Evolutionary conservation across 2,329 filamentous ascomycete genomes (phyloP).

Genomic region (Apiospora pterosperma): DNA sequence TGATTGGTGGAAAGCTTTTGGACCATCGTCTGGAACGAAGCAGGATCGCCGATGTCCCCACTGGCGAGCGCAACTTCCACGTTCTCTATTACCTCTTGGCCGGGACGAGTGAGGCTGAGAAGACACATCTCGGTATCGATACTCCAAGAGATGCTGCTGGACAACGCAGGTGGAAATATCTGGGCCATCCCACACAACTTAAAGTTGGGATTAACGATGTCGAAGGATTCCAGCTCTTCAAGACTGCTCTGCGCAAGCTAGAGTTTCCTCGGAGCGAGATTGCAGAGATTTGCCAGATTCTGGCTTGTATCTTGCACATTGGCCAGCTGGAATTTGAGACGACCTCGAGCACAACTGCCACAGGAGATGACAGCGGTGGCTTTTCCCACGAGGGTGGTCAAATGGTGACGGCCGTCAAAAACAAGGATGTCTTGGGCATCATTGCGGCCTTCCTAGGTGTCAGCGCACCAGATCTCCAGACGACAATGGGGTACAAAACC

Average conservation of each 20-base stretch:
- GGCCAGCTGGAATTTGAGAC: conserved; percentile 93
- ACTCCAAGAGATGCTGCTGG: conserved; percentile 35
- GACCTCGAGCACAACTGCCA: conserved; percentile 72
- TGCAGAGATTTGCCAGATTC: conserved; percentile 91
- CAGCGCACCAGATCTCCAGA: conserved; percentile 75
- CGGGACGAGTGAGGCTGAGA: conserved; percentile 87
- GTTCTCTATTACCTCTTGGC: conserved; percentile 92
- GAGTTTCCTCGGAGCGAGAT: conserved; percentile 93
- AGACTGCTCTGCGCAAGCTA: conserved; percentile 87
- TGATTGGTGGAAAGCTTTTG: conserved; percentile 91
- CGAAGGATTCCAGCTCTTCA: conserved; percentile 96
- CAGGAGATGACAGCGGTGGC: conserved; percentile 87
- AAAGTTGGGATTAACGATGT: conserved; percentile 96
- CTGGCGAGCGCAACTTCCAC: conserved; percentile 95
- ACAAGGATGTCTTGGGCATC: conserved; percentile 83
- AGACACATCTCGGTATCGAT: conserved; percentile 71
- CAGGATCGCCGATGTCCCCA: conserved; percentile 86
- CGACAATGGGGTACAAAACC: conserved; percentile 89
- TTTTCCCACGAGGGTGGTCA: conserved; percentile 94
- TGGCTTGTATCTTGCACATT: conserved; percentile 94
- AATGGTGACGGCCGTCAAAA: conserved; percentile 81
- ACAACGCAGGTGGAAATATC: conserved; percentile 88
- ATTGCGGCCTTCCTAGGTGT: conserved; percentile 95
- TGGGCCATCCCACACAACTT: conserved; percentile 93
- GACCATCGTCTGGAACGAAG: conserved; percentile 92